Percentiles rank a stretch among this genome's conserved stretches.
Evolutionary conservation across 257 asterid species (phyloP).

Genomic region (Solanum chmielewskii): DNA sequence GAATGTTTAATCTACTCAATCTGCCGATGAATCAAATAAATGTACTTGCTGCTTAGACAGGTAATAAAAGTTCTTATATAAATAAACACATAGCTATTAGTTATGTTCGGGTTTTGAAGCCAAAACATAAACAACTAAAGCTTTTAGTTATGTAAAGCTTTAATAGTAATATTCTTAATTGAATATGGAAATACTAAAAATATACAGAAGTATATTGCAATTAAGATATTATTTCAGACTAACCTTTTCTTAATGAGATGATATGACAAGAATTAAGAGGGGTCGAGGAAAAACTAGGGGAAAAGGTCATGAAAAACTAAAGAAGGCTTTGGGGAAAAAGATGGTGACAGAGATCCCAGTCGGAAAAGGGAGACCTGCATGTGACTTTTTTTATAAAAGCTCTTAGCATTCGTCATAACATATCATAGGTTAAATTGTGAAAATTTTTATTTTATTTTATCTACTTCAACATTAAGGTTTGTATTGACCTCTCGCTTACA

Average conservation of each 20-base stretch:
- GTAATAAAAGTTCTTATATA: not conserved
- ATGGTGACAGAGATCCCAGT: too few relatives aligned
- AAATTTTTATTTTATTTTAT: too few relatives aligned
- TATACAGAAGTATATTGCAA: not conserved
- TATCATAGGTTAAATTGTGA: too few relatives aligned
- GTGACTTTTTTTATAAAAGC: too few relatives aligned
- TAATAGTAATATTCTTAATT: not conserved
- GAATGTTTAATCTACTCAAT: not conserved
- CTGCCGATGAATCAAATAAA: not conserved
- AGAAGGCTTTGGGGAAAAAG: too few relatives aligned
- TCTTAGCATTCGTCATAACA: too few relatives aligned
- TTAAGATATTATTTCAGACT: not conserved
- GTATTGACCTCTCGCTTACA: too few relatives aligned
- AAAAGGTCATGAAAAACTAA: not conserved
- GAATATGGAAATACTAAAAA: not conserved
- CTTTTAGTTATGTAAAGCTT: not conserved
- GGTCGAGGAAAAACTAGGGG: not conserved
- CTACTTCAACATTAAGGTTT: too few relatives aligned
- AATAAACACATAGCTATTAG: not conserved
- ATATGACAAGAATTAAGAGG: not conserved
- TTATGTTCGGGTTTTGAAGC: not conserved
- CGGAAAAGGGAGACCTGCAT: too few relatives aligned
- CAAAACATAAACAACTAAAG: not conserved
- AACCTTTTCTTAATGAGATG: not conserved
- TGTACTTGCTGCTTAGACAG: not conserved